Evolutionary conservation across 352 stramenopile genomes (phyloP).

Genomic region (Pythium myriotylum): DNA sequence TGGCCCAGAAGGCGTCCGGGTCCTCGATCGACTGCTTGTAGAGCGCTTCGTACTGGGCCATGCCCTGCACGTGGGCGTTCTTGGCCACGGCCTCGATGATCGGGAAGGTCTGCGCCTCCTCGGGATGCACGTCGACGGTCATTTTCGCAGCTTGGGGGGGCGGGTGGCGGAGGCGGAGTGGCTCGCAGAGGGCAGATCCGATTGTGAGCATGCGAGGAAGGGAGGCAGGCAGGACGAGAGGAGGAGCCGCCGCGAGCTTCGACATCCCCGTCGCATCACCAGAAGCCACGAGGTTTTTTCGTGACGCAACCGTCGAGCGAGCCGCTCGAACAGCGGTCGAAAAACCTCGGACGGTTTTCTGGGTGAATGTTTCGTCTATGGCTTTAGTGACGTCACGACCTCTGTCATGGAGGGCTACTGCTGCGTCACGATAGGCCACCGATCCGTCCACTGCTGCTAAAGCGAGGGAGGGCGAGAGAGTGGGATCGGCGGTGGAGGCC

Average conservation of each 20-base stretch:
- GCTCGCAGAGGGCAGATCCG: constrained; percentile 17
- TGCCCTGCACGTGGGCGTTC: constrained; percentile 70
- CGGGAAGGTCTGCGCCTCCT: constrained; percentile 22
- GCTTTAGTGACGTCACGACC: constrained; percentile 24
- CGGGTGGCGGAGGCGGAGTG: constrained; percentile 1
- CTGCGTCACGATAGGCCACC: not conserved
- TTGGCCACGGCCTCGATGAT: constrained; percentile 49
- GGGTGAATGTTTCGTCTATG: constrained; percentile 22
- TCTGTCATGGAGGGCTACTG: not conserved
- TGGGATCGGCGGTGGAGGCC: not conserved
- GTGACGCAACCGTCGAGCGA: constrained; percentile 11
- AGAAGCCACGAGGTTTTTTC: constrained; percentile 17
- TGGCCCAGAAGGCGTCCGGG: constrained; percentile 91
- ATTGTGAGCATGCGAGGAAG: constrained; percentile 22
- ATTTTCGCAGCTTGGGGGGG: constrained; percentile 17
- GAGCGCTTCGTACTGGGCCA: constrained; percentile 80
- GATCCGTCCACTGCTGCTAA: constrained; percentile 1
- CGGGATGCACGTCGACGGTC: constrained; percentile 21
- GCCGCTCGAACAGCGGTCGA: not conserved
- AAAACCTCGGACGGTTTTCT: constrained; percentile 11
- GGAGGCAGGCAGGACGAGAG: not conserved
- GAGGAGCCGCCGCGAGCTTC: not conserved
- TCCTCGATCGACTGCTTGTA: constrained; percentile 90
- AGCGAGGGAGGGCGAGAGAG: constrained; percentile 11
- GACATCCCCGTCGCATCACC: constrained; percentile 8